Evolutionary conservation across 2,329 filamentous ascomycete genomes (phyloP).

Genomic region (Golovinomyces cichoracearum): DNA sequence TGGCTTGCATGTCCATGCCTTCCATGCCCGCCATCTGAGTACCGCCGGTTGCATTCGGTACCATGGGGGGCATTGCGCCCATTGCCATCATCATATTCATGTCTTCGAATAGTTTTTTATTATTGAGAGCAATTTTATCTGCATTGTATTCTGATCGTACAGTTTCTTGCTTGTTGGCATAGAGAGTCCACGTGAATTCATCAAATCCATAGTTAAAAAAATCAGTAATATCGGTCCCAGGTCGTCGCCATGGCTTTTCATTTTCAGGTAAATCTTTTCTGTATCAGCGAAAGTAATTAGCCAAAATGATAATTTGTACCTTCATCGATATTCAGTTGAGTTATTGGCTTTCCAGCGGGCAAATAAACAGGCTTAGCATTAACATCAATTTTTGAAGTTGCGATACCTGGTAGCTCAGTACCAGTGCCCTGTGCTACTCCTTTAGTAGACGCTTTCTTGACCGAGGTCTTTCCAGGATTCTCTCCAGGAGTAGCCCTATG

Average conservation of each 20-base stretch:
- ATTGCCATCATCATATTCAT: conserved; percentile 43
- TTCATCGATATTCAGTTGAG: conserved; percentile 48
- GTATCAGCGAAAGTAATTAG: conserved; percentile 1
- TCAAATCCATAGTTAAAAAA: conserved; percentile 99
- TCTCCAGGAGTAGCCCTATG: conserved; percentile 31
- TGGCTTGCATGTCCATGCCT: conserved; percentile 40
- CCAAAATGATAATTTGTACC: conserved; percentile 17
- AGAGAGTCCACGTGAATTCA: conserved; percentile 92
- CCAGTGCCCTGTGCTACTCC: conserved; percentile 17
- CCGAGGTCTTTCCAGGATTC: conserved; percentile 19
- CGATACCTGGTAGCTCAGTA: conserved; percentile 33
- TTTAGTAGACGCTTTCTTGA: conserved; percentile 22
- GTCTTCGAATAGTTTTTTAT: conserved; percentile 58
- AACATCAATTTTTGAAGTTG: conserved; percentile 65
- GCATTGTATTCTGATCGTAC: conserved; percentile 52
- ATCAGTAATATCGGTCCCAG: conserved; percentile 80
- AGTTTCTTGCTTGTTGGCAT: conserved; percentile 65
- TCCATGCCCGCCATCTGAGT: conserved; percentile 30
- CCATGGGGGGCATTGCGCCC: conserved; percentile 23
- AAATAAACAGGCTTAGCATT: conserved; percentile 60
- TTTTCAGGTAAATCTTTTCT: conserved; percentile 40
- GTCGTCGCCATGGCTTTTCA: conserved; percentile 84
- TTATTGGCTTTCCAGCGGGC: conserved; percentile 54
- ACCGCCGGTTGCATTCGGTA: conserved; percentile 15
- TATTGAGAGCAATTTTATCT: conserved; percentile 32